A percentile compares a stretch with the other conserved stretches of the same genome.
Evolutionary conservation across 306 rosid species (phyloP).

Genomic region (Trichosanthes truncata): DNA sequence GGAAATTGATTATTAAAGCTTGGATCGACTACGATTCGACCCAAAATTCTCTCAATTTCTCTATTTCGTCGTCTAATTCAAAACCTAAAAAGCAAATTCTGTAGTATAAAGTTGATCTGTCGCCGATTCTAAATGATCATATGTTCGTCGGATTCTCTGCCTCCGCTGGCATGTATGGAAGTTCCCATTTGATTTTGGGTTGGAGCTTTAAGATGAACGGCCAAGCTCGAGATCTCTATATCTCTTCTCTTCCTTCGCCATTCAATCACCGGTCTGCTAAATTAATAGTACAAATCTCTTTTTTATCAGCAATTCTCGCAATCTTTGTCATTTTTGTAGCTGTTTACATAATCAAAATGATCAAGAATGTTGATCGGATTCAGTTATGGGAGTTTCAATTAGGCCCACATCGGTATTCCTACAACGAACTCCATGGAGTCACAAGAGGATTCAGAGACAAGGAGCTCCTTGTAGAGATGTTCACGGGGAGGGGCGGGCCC

Average conservation of each 20-base stretch:
- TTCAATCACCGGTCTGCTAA: too few relatives aligned
- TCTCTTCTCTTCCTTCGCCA: slow-evolving; percentile 1
- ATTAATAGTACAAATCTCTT: neutral
- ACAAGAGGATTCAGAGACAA: neutral
- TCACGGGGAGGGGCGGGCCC: too few relatives aligned
- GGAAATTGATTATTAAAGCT: neutral
- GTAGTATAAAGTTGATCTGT: neutral
- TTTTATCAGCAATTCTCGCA: neutral
- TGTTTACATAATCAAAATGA: neutral
- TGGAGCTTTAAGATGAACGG: slow-evolving; percentile 15
- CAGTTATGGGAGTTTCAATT: neutral
- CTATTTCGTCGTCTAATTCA: neutral
- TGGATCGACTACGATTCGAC: slow-evolving; percentile 8
- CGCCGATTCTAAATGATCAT: neutral
- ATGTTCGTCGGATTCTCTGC: slow-evolving; percentile 14
- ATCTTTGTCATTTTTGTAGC: neutral
- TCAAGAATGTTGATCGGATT: neutral
- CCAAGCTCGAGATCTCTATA: neutral
- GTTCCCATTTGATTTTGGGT: neutral
- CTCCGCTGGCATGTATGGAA: neutral
- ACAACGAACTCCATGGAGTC: neutral
- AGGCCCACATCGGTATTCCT: neutral
- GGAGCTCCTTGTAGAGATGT: too few relatives aligned
- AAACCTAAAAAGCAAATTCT: neutral
- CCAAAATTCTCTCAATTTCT: too few relatives aligned